These are phyloP conservation scores for Moringa oleifera DNA, from an alignment of 345 rosid genomes.

Conservation along the genomic window DNA sequence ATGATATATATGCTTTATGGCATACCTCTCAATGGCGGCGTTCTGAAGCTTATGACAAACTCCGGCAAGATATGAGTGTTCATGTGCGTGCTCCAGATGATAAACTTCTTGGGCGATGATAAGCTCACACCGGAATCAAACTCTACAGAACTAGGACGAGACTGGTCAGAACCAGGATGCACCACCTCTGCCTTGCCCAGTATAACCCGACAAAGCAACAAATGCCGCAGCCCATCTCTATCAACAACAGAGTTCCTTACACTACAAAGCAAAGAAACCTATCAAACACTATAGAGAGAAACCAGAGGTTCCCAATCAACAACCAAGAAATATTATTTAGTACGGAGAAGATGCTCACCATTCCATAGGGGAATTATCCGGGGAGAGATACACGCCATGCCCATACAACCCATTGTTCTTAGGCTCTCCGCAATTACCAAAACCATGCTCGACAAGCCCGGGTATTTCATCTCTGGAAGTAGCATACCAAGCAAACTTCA, in stretches of 20 bases:
- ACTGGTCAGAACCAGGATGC: slow-evolving; percentile 41
- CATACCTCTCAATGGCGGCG: slow-evolving; percentile 42
- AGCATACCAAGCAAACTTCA: slow-evolving; percentile 67
- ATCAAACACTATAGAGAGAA: too few relatives aligned
- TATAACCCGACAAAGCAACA: slow-evolving; percentile 64
- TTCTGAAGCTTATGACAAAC: slow-evolving; percentile 53
- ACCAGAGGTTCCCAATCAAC: too few relatives aligned
- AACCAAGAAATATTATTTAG: too few relatives aligned
- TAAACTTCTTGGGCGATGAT: slow-evolving; percentile 45
- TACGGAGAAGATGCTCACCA: slow-evolving; percentile 32
- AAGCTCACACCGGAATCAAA: slow-evolving; percentile 62
- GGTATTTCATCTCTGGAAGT: slow-evolving; percentile 36
- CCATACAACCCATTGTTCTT: slow-evolving; percentile 45
- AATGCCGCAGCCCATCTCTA: slow-evolving; percentile 53
- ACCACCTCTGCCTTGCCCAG: slow-evolving; percentile 67
- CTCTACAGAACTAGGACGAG: slow-evolving; percentile 53
- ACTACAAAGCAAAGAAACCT: slow-evolving; percentile 23
- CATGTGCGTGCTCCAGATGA: slow-evolving; percentile 65
- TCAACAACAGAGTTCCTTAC: slow-evolving; percentile 37
- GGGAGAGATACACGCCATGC: slow-evolving; percentile 53
- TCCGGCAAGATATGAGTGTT: slow-evolving; percentile 73
- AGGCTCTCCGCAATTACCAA: slow-evolving; percentile 28
- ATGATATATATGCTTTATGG: too few relatives aligned
- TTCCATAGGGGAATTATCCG: slow-evolving; percentile 53
- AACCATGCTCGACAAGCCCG: slow-evolving; percentile 55